Percentiles rank a stretch among this genome's conserved stretches.
phyloP scores from a whole-genome alignment of 805 yeast genomes.

The Wickerhamomyces bovis region DNA sequence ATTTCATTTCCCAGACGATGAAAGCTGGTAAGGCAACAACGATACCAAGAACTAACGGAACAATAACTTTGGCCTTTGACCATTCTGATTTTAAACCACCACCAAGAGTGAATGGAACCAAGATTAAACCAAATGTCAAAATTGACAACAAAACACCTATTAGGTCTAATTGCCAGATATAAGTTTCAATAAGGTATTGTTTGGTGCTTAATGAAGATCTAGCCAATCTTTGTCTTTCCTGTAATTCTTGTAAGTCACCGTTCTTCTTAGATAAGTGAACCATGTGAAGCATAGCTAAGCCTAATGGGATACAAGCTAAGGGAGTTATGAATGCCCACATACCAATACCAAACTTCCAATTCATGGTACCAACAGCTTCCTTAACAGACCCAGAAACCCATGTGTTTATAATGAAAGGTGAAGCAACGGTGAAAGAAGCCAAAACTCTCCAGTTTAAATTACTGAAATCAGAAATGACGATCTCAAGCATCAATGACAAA shows the following conservation, averaged over 20 bases:
- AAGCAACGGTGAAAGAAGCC: constrained; percentile 54
- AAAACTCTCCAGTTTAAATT: constrained; percentile 59
- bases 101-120: constrained; percentile 65
- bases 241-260: constrained; percentile 32
- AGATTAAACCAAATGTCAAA: constrained; percentile 52
- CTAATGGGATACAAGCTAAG: constrained; percentile 42
- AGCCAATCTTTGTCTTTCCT: constrained; percentile 18
- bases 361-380: constrained; percentile 26
- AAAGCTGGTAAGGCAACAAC: constrained; percentile 48
- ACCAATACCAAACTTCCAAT: constrained; percentile 51
- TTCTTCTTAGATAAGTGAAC: constrained; percentile 36
- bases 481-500: constrained; percentile 44
- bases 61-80: constrained; percentile 53
- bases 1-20: constrained; percentile 49
- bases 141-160: constrained; percentile 52
- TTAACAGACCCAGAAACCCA: constrained; percentile 60
- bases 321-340: constrained; percentile 59
- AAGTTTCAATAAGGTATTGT: constrained; percentile 25
- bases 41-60: constrained; percentile 56
- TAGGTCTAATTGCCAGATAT: constrained; percentile 57
- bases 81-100: constrained; percentile 50
- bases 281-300: constrained; percentile 43
- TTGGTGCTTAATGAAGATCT: constrained; percentile 7
- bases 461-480: constrained; percentile 57
- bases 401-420: constrained; percentile 64